Percentiles rank a stretch among this genome's conserved stretches.
Conservation (phyloP, 2,329 filamentous ascomycete genomes). For the Fusarium sp. region DNA sequence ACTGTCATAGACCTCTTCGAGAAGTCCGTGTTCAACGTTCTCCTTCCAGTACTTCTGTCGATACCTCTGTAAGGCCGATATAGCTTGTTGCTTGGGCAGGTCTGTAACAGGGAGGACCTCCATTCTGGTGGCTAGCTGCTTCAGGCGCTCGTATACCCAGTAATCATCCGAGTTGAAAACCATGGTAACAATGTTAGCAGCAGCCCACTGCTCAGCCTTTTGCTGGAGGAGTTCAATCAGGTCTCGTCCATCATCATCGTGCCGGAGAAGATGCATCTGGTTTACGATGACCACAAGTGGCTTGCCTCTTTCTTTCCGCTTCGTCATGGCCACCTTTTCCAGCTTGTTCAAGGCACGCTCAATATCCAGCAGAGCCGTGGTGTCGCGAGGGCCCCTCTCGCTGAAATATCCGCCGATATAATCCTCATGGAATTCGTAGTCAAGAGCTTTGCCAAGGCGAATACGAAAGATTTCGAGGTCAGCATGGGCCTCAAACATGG, state of each 20-base stretch:
- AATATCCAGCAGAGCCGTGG: slow-evolving; percentile 91
- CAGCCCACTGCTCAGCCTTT: slow-evolving; percentile 95
- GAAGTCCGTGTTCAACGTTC: slow-evolving; percentile 60
- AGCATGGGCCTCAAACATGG: slow-evolving; percentile 96
- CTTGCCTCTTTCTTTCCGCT: slow-evolving; percentile 68
- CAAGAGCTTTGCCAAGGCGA: slow-evolving; percentile 89
- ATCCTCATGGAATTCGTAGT: slow-evolving; percentile 98
- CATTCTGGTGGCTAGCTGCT: slow-evolving; percentile 93
- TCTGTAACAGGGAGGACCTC: slow-evolving; percentile 90
- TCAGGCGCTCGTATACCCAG: slow-evolving; percentile 96
- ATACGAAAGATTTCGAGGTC: slow-evolving; percentile 96
- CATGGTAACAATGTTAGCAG: slow-evolving; percentile 87
- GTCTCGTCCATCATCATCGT: slow-evolving; percentile 93
- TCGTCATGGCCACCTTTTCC: slow-evolving; percentile 88
- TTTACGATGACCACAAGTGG: slow-evolving; percentile 96
- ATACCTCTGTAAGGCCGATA: slow-evolving; percentile 81
- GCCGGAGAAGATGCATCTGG: slow-evolving; percentile 88
- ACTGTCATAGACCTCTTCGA: slow-evolving; percentile 84
- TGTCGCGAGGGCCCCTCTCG: slow-evolving; percentile 90
- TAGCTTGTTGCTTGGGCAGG: slow-evolving; percentile 80
- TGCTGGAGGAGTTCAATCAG: slow-evolving; percentile 95
- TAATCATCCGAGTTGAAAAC: slow-evolving; percentile 98
- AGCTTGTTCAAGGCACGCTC: slow-evolving; percentile 97
- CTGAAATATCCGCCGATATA: slow-evolving; percentile 97
- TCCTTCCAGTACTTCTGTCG: slow-evolving; percentile 82